Base-by-base conservation (phyloP, 148 eudicot genomes). In the Hydrangea macrophylla region DNA sequence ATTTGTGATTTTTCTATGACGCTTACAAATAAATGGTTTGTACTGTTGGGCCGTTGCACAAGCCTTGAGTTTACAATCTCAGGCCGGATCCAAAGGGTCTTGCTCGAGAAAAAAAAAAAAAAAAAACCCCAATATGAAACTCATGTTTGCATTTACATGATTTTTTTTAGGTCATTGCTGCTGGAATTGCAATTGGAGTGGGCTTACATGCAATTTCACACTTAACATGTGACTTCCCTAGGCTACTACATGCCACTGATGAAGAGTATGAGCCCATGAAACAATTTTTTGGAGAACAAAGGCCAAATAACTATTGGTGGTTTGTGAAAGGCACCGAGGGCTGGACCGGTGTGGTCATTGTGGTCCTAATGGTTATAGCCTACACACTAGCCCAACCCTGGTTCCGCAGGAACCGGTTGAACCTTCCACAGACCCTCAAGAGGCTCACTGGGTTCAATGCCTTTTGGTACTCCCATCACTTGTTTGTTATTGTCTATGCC, bases 391-490 rank as follows among this genome's bases (percentile, higher is more conserved):
- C 89, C n/a, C 81, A 82, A 44, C 89, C 89, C 31, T 80, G 84
- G 89, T 82, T 82, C 9, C 55, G 89, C n/a, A 71, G 83, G 26
- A 78, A 82, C 55, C 67, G 71, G 63, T 67, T 78, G 20, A 75
- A 79, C 12, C 81, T 84, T n/a, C 88, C 88, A 3, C 82, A 75
- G 59, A 57, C 66, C n/a, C 76, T 85, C 6, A 80, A 82, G 74
- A 72, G 68, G 64, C 78, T 85, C 4, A 80, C 89, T 1, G 89
- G 86, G 27, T 85, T 81, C 68, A 82, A 85, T 48, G 88, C 88
- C 82, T 17, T 85, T 59, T 85, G 88, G 88, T 82, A 82, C 65
- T 82, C 88, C 22, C 89, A 85, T 62, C 89, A 85, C 53, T 68
- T 85, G 58, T 85, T 85, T 13, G 78, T 85, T 45, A 80, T 85